Evolutionary conservation across 768 basidiomycete genomes (phyloP).

Genomic region (Aureoboletus auriporus): DNA sequence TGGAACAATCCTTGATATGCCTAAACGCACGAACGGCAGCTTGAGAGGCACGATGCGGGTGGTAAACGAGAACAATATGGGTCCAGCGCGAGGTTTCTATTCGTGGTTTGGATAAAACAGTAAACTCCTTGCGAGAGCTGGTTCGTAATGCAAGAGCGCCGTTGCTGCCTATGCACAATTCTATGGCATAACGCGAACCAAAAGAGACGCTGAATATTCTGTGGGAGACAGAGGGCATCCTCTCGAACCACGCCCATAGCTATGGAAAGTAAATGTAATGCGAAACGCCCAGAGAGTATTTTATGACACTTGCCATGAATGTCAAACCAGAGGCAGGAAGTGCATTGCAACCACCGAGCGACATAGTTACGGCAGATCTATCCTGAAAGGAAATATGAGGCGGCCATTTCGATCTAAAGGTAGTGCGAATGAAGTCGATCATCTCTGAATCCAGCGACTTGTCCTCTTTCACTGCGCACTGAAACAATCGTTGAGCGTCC

Average conservation of each 20-base stretch:
- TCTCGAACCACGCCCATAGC: constrained; percentile 50
- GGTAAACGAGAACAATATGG: constrained; percentile 64
- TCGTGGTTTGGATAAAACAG: constrained; percentile 41
- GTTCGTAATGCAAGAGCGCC: constrained; percentile 53
- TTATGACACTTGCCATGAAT: constrained; percentile 50
- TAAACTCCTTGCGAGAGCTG: constrained; percentile 35
- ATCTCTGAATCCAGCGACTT: constrained; percentile 58
- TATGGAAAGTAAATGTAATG: constrained; percentile 12
- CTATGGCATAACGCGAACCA: constrained; percentile 32
- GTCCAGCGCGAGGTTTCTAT: constrained; percentile 64
- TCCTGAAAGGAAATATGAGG: constrained; percentile 71
- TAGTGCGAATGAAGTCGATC: constrained; percentile 64
- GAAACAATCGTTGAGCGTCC: constrained; percentile 63
- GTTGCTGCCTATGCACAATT: constrained; percentile 47
- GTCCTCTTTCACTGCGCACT: constrained; percentile 46
- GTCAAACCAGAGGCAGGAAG: constrained; percentile 65
- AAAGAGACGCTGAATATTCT: constrained; percentile 36
- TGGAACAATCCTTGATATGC: background rate
- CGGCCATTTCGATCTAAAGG: constrained; percentile 75
- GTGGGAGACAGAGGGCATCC: constrained; percentile 33
- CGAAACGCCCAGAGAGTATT: background rate
- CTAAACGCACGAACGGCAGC: constrained; percentile 55
- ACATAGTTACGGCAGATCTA: constrained; percentile 46
- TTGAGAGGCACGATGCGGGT: constrained; percentile 51
- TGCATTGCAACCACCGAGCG: constrained; percentile 45